Base-by-base conservation (phyloP, 352 stramenopile species). In the Pilasporangium apinafurcum region DNA sequence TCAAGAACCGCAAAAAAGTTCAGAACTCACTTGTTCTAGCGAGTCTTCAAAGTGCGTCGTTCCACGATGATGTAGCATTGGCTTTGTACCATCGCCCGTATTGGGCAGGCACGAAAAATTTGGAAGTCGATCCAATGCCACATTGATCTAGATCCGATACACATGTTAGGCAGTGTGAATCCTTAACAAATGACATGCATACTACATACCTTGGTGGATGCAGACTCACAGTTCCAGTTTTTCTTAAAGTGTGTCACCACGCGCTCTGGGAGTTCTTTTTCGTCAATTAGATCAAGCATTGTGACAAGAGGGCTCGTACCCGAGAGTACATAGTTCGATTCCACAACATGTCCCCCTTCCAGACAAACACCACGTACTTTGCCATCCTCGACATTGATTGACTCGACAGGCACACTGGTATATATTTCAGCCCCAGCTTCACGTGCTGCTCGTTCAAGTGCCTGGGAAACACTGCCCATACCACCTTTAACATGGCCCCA, bases 41-140 rank as follows among this genome's bases (percentile, higher is more conserved):
- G 72, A 68, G 42, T 91, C 69, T 39, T 95, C 86, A 48, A 96
- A 96, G 50, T 96, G 86, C 10, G 91, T 95, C 2, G 86, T 96
- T 18, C 85, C 86, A 26, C 69, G 78, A 38, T 96, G 86, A 32
- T 92, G 83, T 2, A 65, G 66, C 65, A 88, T 89, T 9, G 79
- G 62, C 6, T 57, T 65, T 10, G 67, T 68, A 2, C 67, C 70
- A 44, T 83, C 55, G 3, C 66, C 71, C 21, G 43, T 53, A 50
- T 92, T 86, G 9, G 84, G 79, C 9, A 88, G 56, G 26, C 83
- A 95, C 2, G 51, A 70, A 49, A 95, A 96, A 35, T 92, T 91
- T 4, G 86, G 86, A 18, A 96, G 49, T 16, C 51, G 51, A 48
- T 93, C 63, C 16, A 96, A 62, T 5, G 86, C 86, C 13, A 95